Base-by-base conservation (phyloP, 2,329 filamentous ascomycete genomes). In the Colletotrichum phormii region DNA sequence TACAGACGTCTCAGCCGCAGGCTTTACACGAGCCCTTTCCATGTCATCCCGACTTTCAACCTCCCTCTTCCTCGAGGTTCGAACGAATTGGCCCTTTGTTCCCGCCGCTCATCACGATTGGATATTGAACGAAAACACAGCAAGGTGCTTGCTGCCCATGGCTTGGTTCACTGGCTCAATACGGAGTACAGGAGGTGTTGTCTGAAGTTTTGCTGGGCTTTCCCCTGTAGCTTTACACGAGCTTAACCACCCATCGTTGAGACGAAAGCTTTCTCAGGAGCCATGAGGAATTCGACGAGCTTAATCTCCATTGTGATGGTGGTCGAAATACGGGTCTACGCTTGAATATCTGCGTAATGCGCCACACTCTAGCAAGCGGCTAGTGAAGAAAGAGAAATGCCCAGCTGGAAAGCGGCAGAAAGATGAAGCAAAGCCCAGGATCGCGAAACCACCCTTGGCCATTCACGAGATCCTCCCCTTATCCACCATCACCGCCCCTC, bases 1-100 rank as follows among this genome's bases (percentile, higher is more conserved):
- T 31, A 49, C 62, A 29, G 42, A 42, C 71, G 76, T 78, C 71
- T 77, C 76, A 75, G 70, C 69, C 59, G 69, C 69, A 57, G 65
- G 65, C 65, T 63, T 67, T 54, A 55, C 65, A 54, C 15, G 42
- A 53, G 33, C 66, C 66, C 60, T 15, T 42, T 15, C 13, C 37
- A 42, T 70, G 66, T 61, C 66, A 70, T 65, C 66, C 66, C 35
- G 60, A 61, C 60, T 61, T 60, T 61, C 49, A 33, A 55, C 57
- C 35, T 62, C 37, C 35, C 37, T 42, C 37, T 42, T 42, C 37
- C 37, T 42, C 37, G 37, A 42, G 24, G 49, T 29, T 46, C n/a
- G 35, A 62, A 37, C 9, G 51, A 64, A 55, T 24, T 51, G 24
- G 37, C 37, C 37, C 13, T 42, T 42, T 2, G 55, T 51, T 51